Evolutionary conservation across 1,284 basidiomycete species (phyloP).

Genomic region (Limonomyces culmigenus): DNA sequence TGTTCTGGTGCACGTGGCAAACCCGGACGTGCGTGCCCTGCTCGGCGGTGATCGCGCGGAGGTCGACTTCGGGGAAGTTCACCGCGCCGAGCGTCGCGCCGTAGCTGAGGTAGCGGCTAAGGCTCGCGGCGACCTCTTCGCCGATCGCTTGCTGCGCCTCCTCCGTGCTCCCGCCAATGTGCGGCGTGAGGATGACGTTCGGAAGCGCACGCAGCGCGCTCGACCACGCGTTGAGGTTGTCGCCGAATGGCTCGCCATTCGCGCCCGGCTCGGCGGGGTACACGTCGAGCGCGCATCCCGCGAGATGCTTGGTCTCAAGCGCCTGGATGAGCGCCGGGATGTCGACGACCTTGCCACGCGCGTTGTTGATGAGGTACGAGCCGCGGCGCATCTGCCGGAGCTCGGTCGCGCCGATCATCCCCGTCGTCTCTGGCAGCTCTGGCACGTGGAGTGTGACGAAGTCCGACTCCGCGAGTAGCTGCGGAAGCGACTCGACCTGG

Average conservation of each 20-base stretch:
- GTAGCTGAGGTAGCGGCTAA: slow-evolving; percentile 84
- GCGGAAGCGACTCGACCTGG: slow-evolving; percentile 74
- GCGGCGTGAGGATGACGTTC: slow-evolving; percentile 92
- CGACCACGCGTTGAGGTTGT: slow-evolving; percentile 73
- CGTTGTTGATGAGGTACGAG: slow-evolving; percentile 95
- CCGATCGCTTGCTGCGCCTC: slow-evolving; percentile 98
- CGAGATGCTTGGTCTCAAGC: slow-evolving; percentile 73
- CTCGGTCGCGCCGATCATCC: slow-evolving; percentile 76
- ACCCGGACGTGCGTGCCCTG: slow-evolving; percentile 73
- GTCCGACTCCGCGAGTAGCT: slow-evolving; percentile 70
- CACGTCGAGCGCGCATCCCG: slow-evolving; percentile 91
- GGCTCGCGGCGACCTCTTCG: slow-evolving; percentile 78
- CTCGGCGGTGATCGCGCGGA: slow-evolving; percentile 82
- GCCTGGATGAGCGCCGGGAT: slow-evolving; percentile 80
- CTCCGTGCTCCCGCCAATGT: slow-evolving; percentile 98
- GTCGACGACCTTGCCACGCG: slow-evolving; percentile 90
- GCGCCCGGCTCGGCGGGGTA: slow-evolving; percentile 86
- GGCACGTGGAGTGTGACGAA: slow-evolving; percentile 97
- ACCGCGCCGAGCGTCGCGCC: slow-evolving; percentile 86
- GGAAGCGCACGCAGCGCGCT: slow-evolving; percentile 55
- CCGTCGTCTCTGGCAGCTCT: slow-evolving; percentile 89
- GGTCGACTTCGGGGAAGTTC: slow-evolving; percentile 98
- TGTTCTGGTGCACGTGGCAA: slow-evolving; percentile 94
- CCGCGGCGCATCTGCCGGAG: slow-evolving; percentile 91
- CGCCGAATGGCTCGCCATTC: slow-evolving; percentile 80